A percentile compares a stretch with the other conserved stretches of the same genome.
Evolutionary conservation across 2,329 filamentous ascomycete species (phyloP).

Genomic region (Beauveria brongniartii): DNA sequence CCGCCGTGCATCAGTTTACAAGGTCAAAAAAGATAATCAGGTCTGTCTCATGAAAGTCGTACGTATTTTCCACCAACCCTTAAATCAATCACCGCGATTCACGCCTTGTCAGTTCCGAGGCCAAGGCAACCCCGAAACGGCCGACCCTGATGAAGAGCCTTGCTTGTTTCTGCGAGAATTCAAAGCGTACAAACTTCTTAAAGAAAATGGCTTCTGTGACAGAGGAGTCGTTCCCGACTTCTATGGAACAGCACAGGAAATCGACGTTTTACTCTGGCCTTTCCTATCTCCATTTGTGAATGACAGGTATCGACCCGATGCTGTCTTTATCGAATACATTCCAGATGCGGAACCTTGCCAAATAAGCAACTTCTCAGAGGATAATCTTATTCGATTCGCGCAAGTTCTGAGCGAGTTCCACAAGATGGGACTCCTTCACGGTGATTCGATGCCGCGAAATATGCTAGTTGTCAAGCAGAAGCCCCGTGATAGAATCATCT

Average conservation of each 20-base stretch:
- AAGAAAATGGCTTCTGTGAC: background rate
- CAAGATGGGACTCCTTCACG: background rate
- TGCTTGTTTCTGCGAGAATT: background rate
- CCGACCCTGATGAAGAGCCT: background rate
- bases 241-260: background rate
- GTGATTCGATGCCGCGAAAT: background rate
- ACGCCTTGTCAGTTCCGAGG: background rate
- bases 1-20: background rate
- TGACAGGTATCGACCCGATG: background rate
- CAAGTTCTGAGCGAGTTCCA: background rate
- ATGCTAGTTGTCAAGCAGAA: background rate
- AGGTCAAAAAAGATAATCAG: background rate
- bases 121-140: background rate
- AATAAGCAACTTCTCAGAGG: background rate
- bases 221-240: slow-evolving; percentile 1
- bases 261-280: background rate
- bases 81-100: background rate
- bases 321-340: slow-evolving; percentile 2
- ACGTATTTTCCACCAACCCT: background rate
- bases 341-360: background rate
- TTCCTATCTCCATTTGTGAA: background rate
- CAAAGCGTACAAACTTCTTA: background rate
- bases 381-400: background rate
- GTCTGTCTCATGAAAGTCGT: slow-evolving; percentile 1
- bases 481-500: background rate